Evolutionary conservation across 2,329 filamentous ascomycete genomes (phyloP), one percentile per base, ranked within the genome.

Genomic region (Ceratocystis eucalypticola): DNA sequence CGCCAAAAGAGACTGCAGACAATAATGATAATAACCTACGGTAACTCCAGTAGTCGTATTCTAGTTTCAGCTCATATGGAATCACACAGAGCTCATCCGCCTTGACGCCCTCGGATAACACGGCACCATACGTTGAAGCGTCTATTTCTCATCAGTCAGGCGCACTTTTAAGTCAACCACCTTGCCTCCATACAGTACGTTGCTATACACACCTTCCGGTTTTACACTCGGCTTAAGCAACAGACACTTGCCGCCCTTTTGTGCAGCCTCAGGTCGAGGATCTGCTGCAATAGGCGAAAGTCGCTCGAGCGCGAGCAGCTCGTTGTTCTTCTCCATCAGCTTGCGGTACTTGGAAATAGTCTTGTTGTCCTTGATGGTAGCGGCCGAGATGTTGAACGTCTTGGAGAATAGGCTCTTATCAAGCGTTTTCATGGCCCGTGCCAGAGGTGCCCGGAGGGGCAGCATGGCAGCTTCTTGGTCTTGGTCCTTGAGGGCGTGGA

Each of bases 1-100:
- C 22, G 46, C 41, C 3, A 30, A 55, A 48, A 33, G n/a, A 65
- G 8, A 30, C 6, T 55, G 28, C n/a, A 8, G 55, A 12, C 12
- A n/a, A 3, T 30, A 25, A 28, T 28, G 1, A 30, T 7, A 33
- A 33, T 15, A 41, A 74, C 81, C 70, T 80, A 89, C 88, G 80
- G 74, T 95, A 93, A 63, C 80, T 87, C 90, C 91, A 97, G 76
- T 92, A 87, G 71, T 88, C 82, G 76, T 99, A 99, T 70, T 87
- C 84, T 67, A 97, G 80, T 45, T 83, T 77, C 67, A 97, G 76
- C 68, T 88, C 81, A 75, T 88, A 96, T 1, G 90, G 88, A 0
- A 91, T 78, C 44, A 97, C 75, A 20, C 81, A 82, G 37, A 96
- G 76, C 55, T 89, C 84, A 33, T 88, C 82, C 64, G 80, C 79